Base-by-base conservation (phyloP, 495 filamentous ascomycete genomes). In the Sporormia fimetaria region DNA sequence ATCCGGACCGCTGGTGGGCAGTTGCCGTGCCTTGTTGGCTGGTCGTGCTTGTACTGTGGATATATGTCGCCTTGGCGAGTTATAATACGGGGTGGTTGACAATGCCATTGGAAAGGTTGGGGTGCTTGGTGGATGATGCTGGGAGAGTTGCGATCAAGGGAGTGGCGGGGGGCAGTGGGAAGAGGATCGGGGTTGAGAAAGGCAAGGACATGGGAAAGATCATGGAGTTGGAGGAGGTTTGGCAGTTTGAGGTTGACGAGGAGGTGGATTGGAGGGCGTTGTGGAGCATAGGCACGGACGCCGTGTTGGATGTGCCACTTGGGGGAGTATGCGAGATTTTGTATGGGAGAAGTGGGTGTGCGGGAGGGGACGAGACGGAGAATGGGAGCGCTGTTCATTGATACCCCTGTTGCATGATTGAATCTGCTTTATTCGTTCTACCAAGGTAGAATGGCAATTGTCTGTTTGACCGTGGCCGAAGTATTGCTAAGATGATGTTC, bases 1-100 rank as follows among this genome's bases (percentile, higher is more conserved):
- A 94, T 49, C 90, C 92, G 2, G 82, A 93, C 57, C 77, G 90
- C 16, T 98, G 90, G 90, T 98, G 90, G 90, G 81, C 80, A 21
- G 69, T 98, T 7, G 90, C 90, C 1, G 75, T 95, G 11, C 90
- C 90, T 1, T 74, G 78, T 2, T 96, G 84, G 65, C 63, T 95
- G 30, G 88, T 95, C 33, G 88, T 94, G 75, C 57, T 71, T 16
- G 68, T 95, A 11, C 73, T 90, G 14, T 96, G 90, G 59, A 88
- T 96, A 40, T 99, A 94, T 62, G 77, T 94, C 11, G 90, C 92
- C 27, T 70, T 99, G 21, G 87, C 90, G 27, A 71, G 71, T 21
- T 96, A 94, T 59, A 99, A 99, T 57, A 84, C 79, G 3, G 80
- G 80, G 46, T 82, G 86, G 39, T 63, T 96, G 49, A 99, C 90